Evolutionary conservation across 805 yeast species (phyloP).

Genomic region (Teunomyces funiuensis): DNA sequence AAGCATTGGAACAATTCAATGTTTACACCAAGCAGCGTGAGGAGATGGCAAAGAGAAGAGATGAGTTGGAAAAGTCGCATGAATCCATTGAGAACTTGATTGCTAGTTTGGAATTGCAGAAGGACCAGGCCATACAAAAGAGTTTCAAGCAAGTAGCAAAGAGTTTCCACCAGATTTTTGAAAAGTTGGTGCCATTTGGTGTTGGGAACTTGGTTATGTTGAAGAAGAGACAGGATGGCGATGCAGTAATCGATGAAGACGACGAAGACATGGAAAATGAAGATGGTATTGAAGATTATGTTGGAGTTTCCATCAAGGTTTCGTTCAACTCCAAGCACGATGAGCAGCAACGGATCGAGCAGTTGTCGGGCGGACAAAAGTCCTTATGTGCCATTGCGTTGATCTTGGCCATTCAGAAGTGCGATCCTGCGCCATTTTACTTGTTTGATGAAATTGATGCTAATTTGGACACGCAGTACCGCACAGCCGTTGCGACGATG

Average conservation of each 20-base stretch:
- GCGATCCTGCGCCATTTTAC: conserved; percentile 97
- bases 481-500: conserved; percentile 80
- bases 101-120: conserved; percentile 66
- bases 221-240: conserved; percentile 24
- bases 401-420: conserved; percentile 88
- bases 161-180: conserved; percentile 74
- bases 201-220: conserved; percentile 71
- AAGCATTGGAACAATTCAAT: conserved; percentile 81
- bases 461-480: conserved; percentile 86
- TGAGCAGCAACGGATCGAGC: conserved; percentile 86
- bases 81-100: conserved; percentile 73
- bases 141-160: conserved; percentile 76
- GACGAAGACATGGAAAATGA: conserved; percentile 16
- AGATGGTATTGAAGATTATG: conserved; percentile 52
- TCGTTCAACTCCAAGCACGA: conserved; percentile 84
- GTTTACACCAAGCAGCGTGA: conserved; percentile 73
- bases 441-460: conserved; percentile 97
- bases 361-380: conserved; percentile 95
- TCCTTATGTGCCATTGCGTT: conserved; percentile 94
- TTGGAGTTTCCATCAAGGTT: conserved; percentile 83
- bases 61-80: conserved; percentile 68
- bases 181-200: conserved; percentile 80
- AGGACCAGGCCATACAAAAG: conserved; percentile 75
- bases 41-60: conserved; percentile 61
- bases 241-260: conserved; percentile 15